Base-by-base conservation (phyloP, 768 basidiomycete species). In the Boletus barrowsii region DNA sequence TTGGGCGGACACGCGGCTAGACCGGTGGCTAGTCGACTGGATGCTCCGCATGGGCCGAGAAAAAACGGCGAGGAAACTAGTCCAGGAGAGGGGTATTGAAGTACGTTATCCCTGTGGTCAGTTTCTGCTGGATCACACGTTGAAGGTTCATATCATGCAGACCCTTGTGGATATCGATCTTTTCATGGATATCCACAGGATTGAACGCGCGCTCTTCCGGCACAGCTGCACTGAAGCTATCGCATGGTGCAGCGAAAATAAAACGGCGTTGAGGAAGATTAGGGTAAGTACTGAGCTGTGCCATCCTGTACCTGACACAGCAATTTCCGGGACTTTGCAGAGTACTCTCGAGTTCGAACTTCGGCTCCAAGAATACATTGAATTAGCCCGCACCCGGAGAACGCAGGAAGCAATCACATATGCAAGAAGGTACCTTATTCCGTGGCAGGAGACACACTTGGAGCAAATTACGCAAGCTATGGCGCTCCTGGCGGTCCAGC, bases 221-320 rank as follows among this genome's bases (percentile, higher is more conserved):
- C 84, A 89, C 56, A 89, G 87, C 57, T 95, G 93, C 60, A 79
- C 87, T 7, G 93, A 97, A 71, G 96, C 96, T 14, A 76, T 99
- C 43, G 79, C 83, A 18, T 99, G 96, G 96, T 98, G 94, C 63
- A 93, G 84, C 57, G 97, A 99, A 78, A 98, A 99, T 72, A 88
- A 95, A 68, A 82, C 85, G 30, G 90, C 91, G 13, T 79, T 99
- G 57, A 85, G 92, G 49, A 98, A 98, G 77, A 83, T 86, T 66
- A 95, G 91, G 82, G 95, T 87, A 35, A 55, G 62, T 61, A 48
- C 37, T 33, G 55, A 47, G 49, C 44, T 51, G 48, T 41, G 51
- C 44, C 26, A 35, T 53, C 50, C 33, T 44, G 60, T 53, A 35
- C 47, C 47, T 44, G 37, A 58, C 51, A 39, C 43, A 56, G 47